Percentiles rank a stretch among this genome's conserved stretches.
These are phyloP conservation scores for Hyphodiscus hymeniophilus DNA, from an alignment of 495 filamentous ascomycete species.

Conservation along the genomic window DNA sequence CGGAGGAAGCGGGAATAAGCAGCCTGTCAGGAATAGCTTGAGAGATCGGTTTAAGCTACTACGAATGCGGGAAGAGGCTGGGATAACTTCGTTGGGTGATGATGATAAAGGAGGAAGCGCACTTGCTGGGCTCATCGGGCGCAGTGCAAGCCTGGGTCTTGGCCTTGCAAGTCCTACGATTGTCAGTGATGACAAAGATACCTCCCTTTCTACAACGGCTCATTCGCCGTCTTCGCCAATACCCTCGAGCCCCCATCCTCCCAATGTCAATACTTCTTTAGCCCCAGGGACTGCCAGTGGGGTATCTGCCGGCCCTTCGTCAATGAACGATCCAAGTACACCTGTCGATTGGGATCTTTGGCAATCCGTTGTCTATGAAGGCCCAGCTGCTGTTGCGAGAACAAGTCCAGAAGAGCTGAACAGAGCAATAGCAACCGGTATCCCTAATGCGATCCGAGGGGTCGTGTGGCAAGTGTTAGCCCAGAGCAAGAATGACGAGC, in stretches of 20 bases:
- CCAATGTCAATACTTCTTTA: constrained; percentile 50
- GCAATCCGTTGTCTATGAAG: constrained; percentile 92
- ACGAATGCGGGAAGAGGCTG: constrained; percentile 70
- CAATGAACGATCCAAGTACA: constrained; percentile 49
- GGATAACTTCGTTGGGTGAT: constrained; percentile 41
- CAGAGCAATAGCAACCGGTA: constrained; percentile 83
- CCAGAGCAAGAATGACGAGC: constrained; percentile 82
- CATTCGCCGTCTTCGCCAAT: constrained; percentile 39
- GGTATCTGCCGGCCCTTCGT: constrained; percentile 60
- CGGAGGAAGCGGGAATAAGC: constrained; percentile 33
- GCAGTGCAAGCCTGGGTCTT: constrained; percentile 40
- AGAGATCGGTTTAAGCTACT: constrained; percentile 82
- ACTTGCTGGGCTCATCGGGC: constrained; percentile 33
- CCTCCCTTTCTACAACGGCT: constrained; percentile 19
- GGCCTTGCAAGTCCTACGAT: constrained; percentile 47
- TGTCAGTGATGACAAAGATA: constrained; percentile 47
- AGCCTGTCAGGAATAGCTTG: constrained; percentile 56
- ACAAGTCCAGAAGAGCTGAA: constrained; percentile 84
- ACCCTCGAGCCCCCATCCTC: constrained; percentile 40
- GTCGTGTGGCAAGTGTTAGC: constrained; percentile 98
- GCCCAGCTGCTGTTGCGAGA: constrained; percentile 73
- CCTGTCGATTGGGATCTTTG: constrained; percentile 94
- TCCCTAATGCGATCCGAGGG: constrained; percentile 87
- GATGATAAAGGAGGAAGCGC: constrained; percentile 35
- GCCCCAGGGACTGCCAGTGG: constrained; percentile 80